Evolutionary conservation across 2,329 filamentous ascomycete genomes (phyloP).

Genomic region (Cryphonectria naterciae): DNA sequence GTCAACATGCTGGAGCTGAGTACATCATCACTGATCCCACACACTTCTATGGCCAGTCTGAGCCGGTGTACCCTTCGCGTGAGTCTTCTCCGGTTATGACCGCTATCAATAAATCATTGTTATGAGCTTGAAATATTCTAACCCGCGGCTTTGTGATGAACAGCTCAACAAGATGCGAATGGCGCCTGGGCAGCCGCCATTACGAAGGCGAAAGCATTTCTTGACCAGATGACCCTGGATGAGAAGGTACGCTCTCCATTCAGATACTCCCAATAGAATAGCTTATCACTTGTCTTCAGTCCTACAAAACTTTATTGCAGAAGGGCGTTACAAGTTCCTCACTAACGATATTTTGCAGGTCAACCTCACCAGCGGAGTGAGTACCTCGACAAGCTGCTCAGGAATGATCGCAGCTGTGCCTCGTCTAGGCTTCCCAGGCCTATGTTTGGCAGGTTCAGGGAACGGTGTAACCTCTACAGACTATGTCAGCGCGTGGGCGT

Average conservation of each 20-base stretch:
- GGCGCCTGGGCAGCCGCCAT: conserved; percentile 64
- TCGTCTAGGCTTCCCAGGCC: conserved; percentile 57
- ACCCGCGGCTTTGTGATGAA: background rate
- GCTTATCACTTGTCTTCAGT: background rate
- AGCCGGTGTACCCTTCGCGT: conserved; percentile 16
- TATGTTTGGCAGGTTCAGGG: conserved; percentile 75
- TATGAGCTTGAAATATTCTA: background rate
- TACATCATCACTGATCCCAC: conserved; percentile 8
- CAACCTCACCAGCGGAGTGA: conserved; percentile 70
- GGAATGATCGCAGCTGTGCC: conserved; percentile 52
- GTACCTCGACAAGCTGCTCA: conserved; percentile 53
- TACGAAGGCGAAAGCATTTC: conserved; percentile 66
- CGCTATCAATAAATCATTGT: background rate
- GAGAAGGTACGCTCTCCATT: conserved; percentile 50
- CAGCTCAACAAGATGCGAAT: conserved; percentile 10
- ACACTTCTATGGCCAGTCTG: conserved; percentile 14
- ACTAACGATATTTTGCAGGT: conserved; percentile 48
- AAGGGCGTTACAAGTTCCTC: background rate
- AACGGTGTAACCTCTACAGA: conserved; percentile 69
- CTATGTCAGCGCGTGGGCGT: conserved; percentile 70
- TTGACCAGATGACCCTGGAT: conserved; percentile 67
- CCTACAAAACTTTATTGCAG: background rate
- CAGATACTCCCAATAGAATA: background rate
- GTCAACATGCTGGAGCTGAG: background rate
- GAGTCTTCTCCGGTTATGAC: background rate